These are phyloP conservation scores for Bryoglossum gracile DNA, from an alignment of 495 filamentous ascomycete species.

Conservation along the genomic window DNA sequence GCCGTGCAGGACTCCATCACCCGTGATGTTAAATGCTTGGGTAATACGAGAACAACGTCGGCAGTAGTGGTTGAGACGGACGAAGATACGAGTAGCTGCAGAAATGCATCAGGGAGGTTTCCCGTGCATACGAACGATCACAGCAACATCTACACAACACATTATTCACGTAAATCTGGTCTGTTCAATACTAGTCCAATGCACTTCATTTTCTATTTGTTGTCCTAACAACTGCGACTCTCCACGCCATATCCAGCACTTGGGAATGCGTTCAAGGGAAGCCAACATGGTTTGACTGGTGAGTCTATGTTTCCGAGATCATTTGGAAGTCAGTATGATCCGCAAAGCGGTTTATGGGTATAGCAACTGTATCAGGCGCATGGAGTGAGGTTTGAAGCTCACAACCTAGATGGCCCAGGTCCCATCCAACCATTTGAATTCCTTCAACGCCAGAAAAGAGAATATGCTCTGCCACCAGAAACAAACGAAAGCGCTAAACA, in stretches of 20 bases:
- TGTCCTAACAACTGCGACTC: constrained; percentile 4
- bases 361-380: constrained; percentile 24
- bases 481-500: constrained; percentile 8
- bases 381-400: constrained; percentile 10
- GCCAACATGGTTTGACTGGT: constrained; percentile 10
- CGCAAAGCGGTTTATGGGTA: constrained; percentile 21
- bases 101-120: no score
- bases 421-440: constrained; percentile 9
- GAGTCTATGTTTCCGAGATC: constrained; percentile 18
- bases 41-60: background rate
- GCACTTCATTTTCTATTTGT: constrained; percentile 7
- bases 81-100: no score
- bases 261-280: constrained; percentile 26
- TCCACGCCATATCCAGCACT: constrained; percentile 28
- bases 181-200: background rate
- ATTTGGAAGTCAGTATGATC: constrained; percentile 21
- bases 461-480: constrained; percentile 10
- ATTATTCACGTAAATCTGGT: background rate
- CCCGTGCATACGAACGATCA: no score
- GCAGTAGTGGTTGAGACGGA: no score
- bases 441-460: constrained; percentile 21
- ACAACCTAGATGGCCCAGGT: constrained; percentile 9
- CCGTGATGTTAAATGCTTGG: background rate
- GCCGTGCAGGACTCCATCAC: background rate
- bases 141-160: no score